These are phyloP conservation scores for Cyberlindnera sargentensis DNA, from an alignment of 805 yeast species.

Conservation along the genomic window DNA sequence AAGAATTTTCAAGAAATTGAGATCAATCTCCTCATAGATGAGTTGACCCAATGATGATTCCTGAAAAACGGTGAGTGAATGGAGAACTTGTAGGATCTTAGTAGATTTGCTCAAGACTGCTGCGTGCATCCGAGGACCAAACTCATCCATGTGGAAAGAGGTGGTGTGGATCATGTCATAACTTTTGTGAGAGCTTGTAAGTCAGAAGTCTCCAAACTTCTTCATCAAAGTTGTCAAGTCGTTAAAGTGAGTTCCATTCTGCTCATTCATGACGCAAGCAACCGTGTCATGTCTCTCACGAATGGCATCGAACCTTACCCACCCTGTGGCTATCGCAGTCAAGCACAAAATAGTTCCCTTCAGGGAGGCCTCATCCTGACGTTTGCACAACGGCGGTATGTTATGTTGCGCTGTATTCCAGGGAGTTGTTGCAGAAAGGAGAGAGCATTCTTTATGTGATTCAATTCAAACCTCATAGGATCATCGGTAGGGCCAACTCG, in stretches of 20 bases:
- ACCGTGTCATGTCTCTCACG: slow-evolving; percentile 26
- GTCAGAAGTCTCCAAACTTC: slow-evolving; percentile 21
- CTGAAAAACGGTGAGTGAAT: background rate
- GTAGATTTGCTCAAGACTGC: slow-evolving; percentile 14
- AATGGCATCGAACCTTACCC: slow-evolving; percentile 21
- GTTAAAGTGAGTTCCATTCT: slow-evolving; percentile 17
- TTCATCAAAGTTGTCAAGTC: slow-evolving; percentile 19
- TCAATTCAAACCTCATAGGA: too few relatives aligned
- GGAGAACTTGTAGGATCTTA: slow-evolving; percentile 8
- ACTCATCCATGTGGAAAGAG: slow-evolving; percentile 25
- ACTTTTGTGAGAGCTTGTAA: slow-evolving; percentile 19
- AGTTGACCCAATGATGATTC: slow-evolving; percentile 4
- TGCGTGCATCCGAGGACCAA: slow-evolving; percentile 11
- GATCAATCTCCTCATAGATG: too few relatives aligned
- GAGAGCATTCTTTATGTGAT: too few relatives aligned
- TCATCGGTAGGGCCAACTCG: too few relatives aligned
- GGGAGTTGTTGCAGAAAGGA: too few relatives aligned
- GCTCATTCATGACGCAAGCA: slow-evolving; percentile 16
- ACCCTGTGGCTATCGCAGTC: slow-evolving; percentile 3
- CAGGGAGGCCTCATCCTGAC: too few relatives aligned
- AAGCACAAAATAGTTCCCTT: background rate
- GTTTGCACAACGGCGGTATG: too few relatives aligned
- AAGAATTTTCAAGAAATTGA: slow-evolving; percentile 2
- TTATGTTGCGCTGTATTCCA: too few relatives aligned
- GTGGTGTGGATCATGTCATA: slow-evolving; percentile 21